Conservation (phyloP, 106 monocot genomes). For the Phalaenopsis aphrodite region DNA sequence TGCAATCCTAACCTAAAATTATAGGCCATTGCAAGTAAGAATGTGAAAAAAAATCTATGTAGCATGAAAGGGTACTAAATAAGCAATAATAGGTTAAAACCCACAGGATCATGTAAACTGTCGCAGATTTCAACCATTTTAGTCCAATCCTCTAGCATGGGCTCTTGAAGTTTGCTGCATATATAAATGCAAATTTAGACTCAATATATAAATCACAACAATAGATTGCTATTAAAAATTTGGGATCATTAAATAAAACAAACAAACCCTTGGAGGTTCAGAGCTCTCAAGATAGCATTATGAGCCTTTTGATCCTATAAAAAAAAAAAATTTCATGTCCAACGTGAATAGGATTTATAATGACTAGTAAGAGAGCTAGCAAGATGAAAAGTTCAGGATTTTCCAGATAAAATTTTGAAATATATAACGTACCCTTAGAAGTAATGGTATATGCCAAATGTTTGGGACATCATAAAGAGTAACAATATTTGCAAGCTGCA, state of each 20-base stretch:
- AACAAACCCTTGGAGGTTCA: slow-evolving; percentile 45
- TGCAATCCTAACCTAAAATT: slow-evolving; percentile 50
- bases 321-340: slow-evolving; percentile 3
- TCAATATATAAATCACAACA: not conserved
- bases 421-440: slow-evolving; percentile 24
- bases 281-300: slow-evolving; percentile 45
- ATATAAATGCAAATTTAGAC: slow-evolving; percentile 5
- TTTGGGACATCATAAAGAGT: slow-evolving; percentile 62
- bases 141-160: slow-evolving; percentile 43
- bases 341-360: not conserved
- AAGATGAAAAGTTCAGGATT: not conserved
- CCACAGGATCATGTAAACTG: slow-evolving; percentile 31
- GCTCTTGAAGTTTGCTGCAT: slow-evolving; percentile 25
- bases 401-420: not conserved
- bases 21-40: not conserved
- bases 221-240: not conserved
- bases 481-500: slow-evolving; percentile 44
- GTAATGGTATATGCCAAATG: slow-evolving; percentile 48
- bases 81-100: slow-evolving; percentile 11
- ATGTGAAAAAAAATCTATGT: not conserved
- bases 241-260: not conserved
- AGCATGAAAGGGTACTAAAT: not conserved
- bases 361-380: not conserved
- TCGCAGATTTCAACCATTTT: slow-evolving; percentile 41
- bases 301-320: slow-evolving; percentile 54